Evolutionary conservation across 2,329 filamentous ascomycete species (phyloP), one percentile per base, ranked within the genome.

Genomic region (Graphium sp.): DNA sequence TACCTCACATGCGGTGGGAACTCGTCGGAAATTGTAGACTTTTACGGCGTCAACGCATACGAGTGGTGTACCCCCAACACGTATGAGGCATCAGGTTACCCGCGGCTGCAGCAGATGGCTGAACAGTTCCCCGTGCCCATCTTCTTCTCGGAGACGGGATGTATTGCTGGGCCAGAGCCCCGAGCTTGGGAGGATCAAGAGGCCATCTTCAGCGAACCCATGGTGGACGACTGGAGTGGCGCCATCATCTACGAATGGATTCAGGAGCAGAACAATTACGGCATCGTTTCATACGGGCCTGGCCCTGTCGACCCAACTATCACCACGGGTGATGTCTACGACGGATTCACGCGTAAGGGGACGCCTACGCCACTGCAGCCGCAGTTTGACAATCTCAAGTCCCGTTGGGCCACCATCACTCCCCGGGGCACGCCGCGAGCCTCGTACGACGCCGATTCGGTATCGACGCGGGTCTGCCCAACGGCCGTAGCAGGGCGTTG

Each of bases 161-260:
- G 83, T 62, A 85, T 80, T 46, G 62, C 56, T 1, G 39, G 39
- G 5, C 59, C 61, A 1, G 53, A 55, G 2, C 72, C 74, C 1
- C 65, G 77, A 24, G 53, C 60, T 2, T 83, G 79, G 45, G 59
- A 60, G 15, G 77, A 92, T 45, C 80, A 89, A 50, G 60, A 66
- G 22, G 73, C 80, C 28, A 81, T 92, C 39, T 77, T 89, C 41
- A 76, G 79, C 24, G 40, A 60, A 1, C 52, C 80, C 3, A 92
- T 92, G 83, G 54, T 64, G 5, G 58, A 61, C 32, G 64, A 64
- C 41, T 73, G 53, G 71, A 84, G 78, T 29, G 83, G 83, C 31
- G 64, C 79, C 30, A 84, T 92, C 36, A 62, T 91, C 38, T 91
- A 92, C 52, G 82, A 92, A 47, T 92, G 83, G 83, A 82, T 91